Evolutionary conservation across 352 stramenopile genomes (phyloP).

Genomic region (Phytophthora niederhauseri): DNA sequence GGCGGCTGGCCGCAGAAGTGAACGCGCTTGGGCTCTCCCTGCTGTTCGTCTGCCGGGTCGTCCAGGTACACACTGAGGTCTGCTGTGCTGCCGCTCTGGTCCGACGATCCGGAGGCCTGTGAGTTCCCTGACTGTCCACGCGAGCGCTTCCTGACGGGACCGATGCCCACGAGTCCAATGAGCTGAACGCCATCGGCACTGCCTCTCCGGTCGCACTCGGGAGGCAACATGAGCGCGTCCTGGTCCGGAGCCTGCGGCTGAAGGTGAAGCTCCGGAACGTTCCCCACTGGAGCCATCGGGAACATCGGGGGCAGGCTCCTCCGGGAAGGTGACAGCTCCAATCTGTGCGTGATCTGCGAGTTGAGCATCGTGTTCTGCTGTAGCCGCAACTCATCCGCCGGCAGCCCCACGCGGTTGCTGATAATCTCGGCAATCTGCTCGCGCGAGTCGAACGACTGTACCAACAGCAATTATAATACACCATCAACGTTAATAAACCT

Average conservation of each 20-base stretch:
- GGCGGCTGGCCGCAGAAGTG: conserved; percentile 54
- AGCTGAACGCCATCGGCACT: conserved; percentile 44
- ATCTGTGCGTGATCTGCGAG: conserved; percentile 71
- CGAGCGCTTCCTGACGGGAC: conserved; percentile 49
- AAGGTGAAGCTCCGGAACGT: conserved; percentile 22
- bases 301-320: conserved; percentile 62
- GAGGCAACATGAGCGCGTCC: conserved; percentile 33
- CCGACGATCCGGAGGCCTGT: conserved; percentile 48
- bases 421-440: conserved; percentile 77
- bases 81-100: conserved; percentile 52
- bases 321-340: conserved; percentile 67
- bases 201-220: conserved; percentile 32
- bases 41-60: conserved; percentile 36
- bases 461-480: background rate
- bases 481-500: conserved; percentile 7
- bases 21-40: conserved; percentile 52
- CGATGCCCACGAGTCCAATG: conserved; percentile 35
- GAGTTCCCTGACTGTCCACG: conserved; percentile 60
- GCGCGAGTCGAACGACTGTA: conserved; percentile 68
- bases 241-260: conserved; percentile 29
- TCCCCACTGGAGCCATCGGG: conserved; percentile 32
- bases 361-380: conserved; percentile 88
- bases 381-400: conserved; percentile 60
- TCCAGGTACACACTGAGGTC: conserved; percentile 50
- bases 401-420: conserved; percentile 52